Evolutionary conservation across 1,284 basidiomycete genomes (phyloP).

Genomic region (Fomitopsis palustris): DNA sequence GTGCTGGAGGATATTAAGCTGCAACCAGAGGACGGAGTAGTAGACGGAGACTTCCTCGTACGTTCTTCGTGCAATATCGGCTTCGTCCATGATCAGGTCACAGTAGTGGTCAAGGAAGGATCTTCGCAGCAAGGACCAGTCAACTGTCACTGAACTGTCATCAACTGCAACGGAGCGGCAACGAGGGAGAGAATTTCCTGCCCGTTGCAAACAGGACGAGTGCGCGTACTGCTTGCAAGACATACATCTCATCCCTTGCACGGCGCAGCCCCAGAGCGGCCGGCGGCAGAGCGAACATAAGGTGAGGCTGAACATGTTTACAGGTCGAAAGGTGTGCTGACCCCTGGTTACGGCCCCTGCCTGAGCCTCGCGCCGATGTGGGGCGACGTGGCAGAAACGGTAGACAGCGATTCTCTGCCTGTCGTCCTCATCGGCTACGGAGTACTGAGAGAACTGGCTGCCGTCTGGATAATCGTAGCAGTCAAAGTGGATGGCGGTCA

Average conservation of each 20-base stretch:
- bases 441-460: constrained; percentile 51
- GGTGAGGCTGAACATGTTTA: constrained; percentile 70
- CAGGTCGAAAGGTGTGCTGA: constrained; percentile 48
- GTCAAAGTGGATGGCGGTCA: constrained; percentile 63
- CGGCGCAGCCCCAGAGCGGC: constrained; percentile 69
- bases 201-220: constrained; percentile 41
- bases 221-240: constrained; percentile 66
- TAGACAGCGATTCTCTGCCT: constrained; percentile 56
- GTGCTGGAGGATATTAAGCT: constrained; percentile 61
- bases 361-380: constrained; percentile 26
- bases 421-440: constrained; percentile 38
- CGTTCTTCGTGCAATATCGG: constrained; percentile 41
- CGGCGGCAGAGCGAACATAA: constrained; percentile 63
- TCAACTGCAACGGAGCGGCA: constrained; percentile 39
- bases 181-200: constrained; percentile 23
- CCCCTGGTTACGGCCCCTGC: constrained; percentile 25
- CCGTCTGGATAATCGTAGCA: constrained; percentile 72
- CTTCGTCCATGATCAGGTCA: constrained; percentile 38
- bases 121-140: constrained; percentile 42
- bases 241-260: constrained; percentile 62
- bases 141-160: constrained; percentile 49
- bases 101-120: constrained; percentile 54
- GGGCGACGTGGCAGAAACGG: constrained; percentile 53
- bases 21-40: constrained; percentile 56
- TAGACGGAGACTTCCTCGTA: constrained; percentile 71